Conservation (phyloP, 768 basidiomycete species). For the Clitopilus passeckerianus region DNA sequence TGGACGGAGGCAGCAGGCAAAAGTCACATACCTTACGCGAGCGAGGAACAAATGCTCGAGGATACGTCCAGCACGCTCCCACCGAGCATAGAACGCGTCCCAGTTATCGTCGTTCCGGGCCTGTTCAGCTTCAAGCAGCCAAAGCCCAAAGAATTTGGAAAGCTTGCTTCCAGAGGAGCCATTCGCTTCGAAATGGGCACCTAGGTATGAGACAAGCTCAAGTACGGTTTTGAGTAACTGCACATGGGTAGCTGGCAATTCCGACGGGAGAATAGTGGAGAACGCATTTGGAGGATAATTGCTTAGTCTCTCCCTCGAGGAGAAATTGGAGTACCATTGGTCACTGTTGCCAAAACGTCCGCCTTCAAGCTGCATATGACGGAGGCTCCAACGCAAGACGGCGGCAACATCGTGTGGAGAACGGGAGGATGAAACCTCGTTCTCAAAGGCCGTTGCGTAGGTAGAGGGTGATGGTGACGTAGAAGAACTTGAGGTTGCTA, state of each 20-base stretch:
- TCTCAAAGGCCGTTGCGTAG: constrained; percentile 49
- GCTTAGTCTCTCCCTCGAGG: constrained; percentile 49
- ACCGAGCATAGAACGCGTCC: constrained; percentile 62
- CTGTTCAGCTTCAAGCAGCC: constrained; percentile 54
- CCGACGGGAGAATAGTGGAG: constrained; percentile 55
- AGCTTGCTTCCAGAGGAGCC: constrained; percentile 77
- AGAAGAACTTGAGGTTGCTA: constrained; percentile 40
- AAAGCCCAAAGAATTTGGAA: constrained; percentile 67
- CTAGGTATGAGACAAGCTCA: constrained; percentile 62
- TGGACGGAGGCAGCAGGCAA: neutral
- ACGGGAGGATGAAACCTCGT: constrained; percentile 58
- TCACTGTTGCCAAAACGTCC: constrained; percentile 56
- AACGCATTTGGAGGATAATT: constrained; percentile 64
- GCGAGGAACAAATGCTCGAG: constrained; percentile 76
- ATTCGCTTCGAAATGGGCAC: constrained; percentile 67
- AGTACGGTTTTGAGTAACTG: constrained; percentile 55
- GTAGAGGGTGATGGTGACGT: constrained; percentile 46
- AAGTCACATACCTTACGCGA: constrained; percentile 52
- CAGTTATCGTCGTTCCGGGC: constrained; percentile 52
- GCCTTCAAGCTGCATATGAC: constrained; percentile 64
- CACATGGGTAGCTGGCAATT: constrained; percentile 50
- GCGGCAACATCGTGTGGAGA: constrained; percentile 77
- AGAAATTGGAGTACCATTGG: constrained; percentile 66
- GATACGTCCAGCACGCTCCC: constrained; percentile 70
- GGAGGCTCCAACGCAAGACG: constrained; percentile 76